These are phyloP conservation scores for Candida broadrunensis DNA, from an alignment of 805 yeast genomes.

Conservation along the genomic window DNA sequence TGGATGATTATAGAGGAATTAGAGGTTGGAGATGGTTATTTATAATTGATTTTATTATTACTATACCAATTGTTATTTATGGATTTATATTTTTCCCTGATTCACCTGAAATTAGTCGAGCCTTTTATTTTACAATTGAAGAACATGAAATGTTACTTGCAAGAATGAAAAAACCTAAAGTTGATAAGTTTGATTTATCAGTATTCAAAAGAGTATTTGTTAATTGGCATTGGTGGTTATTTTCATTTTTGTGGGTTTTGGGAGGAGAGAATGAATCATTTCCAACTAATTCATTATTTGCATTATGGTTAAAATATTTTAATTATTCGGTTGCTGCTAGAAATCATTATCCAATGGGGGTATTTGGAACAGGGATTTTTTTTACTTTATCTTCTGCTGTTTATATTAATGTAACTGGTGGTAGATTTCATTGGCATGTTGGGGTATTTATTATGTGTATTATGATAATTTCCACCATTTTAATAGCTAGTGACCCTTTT, in stretches of 20 bases:
- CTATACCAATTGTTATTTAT: slow-evolving; percentile 54
- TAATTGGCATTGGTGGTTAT: slow-evolving; percentile 34
- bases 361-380: slow-evolving; percentile 31
- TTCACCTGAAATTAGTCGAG: slow-evolving; percentile 41
- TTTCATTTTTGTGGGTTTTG: slow-evolving; percentile 32
- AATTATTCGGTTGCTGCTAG: slow-evolving; percentile 25
- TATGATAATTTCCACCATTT: slow-evolving; percentile 45
- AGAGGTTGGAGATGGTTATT: slow-evolving; percentile 72
- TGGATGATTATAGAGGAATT: slow-evolving; percentile 47
- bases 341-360: slow-evolving; percentile 38
- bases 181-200: slow-evolving; percentile 24
- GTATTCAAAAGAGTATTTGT: slow-evolving; percentile 41
- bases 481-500: slow-evolving; percentile 43
- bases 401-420: slow-evolving; percentile 28
- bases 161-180: slow-evolving; percentile 33
- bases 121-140: slow-evolving; percentile 22
- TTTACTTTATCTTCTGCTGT: slow-evolving; percentile 26
- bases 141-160: slow-evolving; percentile 25
- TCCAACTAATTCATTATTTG: slow-evolving; percentile 29
- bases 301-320: slow-evolving; percentile 28
- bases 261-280: slow-evolving; percentile 39
- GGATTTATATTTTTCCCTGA: slow-evolving; percentile 63
- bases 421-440: slow-evolving; percentile 49
- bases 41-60: slow-evolving; percentile 57
- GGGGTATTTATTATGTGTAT: slow-evolving; percentile 42